Evolutionary conservation across 345 rosid species (phyloP).

Genomic region (Salix viminalis): DNA sequence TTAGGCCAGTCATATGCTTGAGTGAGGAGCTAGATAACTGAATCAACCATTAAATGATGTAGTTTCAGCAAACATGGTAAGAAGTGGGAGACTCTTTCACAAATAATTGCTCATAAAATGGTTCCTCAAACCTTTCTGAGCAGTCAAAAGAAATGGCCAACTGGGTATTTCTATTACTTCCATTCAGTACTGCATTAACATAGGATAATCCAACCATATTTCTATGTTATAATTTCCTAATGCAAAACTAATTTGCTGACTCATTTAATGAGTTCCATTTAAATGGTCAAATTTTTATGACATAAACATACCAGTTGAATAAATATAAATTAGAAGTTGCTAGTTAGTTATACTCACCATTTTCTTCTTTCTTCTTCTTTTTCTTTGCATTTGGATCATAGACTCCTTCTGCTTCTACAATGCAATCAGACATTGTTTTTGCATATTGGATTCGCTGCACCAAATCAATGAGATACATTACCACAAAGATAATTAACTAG

Average conservation of each 20-base stretch:
- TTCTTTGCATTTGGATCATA: constrained; percentile 79
- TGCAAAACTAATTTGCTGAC: not conserved
- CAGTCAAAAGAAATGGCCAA: not conserved
- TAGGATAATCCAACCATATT: not conserved
- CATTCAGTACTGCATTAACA: not conserved
- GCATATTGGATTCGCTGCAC: constrained; percentile 85
- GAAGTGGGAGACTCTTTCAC: not conserved
- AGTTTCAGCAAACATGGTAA: not conserved
- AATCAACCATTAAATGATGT: not conserved
- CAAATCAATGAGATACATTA: not conserved
- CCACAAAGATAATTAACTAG: not conserved
- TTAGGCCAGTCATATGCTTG: no score
- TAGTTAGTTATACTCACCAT: constrained; percentile 42
- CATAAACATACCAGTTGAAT: not conserved
- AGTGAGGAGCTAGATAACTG: not conserved
- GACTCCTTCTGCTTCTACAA: constrained; percentile 79
- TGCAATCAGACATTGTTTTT: constrained; percentile 81
- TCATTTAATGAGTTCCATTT: not conserved
- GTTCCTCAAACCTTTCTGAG: not conserved
- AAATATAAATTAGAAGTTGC: not conserved
- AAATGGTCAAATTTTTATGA: not conserved
- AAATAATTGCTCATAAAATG: not conserved
- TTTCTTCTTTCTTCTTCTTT: constrained; percentile 84
- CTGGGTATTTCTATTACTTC: not conserved
- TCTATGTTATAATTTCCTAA: not conserved